A percentile compares a stretch with the other conserved stretches of the same genome.
Conservation (phyloP, 2,329 filamentous ascomycete genomes). For the Talaromyces sp. region DNA sequence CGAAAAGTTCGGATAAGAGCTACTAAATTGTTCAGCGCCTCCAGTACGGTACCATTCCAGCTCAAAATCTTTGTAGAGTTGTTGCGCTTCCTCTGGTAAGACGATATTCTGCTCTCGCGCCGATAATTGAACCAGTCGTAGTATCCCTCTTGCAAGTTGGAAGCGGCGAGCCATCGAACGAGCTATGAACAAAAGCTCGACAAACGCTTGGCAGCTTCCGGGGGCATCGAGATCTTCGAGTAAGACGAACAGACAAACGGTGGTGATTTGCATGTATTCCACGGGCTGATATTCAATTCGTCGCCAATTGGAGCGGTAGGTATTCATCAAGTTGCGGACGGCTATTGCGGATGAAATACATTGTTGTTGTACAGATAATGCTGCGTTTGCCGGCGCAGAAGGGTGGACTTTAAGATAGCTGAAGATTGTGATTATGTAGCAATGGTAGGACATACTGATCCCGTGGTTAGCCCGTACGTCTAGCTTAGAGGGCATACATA, state of each 20-base stretch:
- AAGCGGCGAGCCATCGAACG: slow-evolving; percentile 13
- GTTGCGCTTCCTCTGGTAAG: slow-evolving; percentile 10
- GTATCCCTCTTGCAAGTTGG: slow-evolving; percentile 13
- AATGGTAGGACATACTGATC: slow-evolving; percentile 7
- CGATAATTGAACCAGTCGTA: slow-evolving; percentile 14
- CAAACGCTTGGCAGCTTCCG: slow-evolving; percentile 14
- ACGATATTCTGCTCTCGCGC: slow-evolving; percentile 14
- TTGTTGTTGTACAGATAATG: background rate
- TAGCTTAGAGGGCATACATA: background rate
- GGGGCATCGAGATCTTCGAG: slow-evolving; percentile 9
- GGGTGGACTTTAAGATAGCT: slow-evolving; percentile 15
- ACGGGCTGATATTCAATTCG: slow-evolving; percentile 13
- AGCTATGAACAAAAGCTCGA: slow-evolving; percentile 10
- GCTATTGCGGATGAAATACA: slow-evolving; percentile 10
- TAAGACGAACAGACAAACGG: slow-evolving; percentile 14
- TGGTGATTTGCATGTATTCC: slow-evolving; percentile 13
- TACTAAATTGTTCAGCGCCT: slow-evolving; percentile 10
- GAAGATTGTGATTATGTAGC: slow-evolving; percentile 13
- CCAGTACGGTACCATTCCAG: slow-evolving; percentile 6
- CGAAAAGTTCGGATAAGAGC: slow-evolving; percentile 14
- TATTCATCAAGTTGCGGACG: slow-evolving; percentile 10
- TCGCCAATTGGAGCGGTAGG: slow-evolving; percentile 13
- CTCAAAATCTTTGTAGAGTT: slow-evolving; percentile 14
- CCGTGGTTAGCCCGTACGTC: background rate
- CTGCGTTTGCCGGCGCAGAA: background rate